Evolutionary conservation across 1,284 basidiomycete species (phyloP), one percentile per base, ranked within the genome.

Genomic region (Microbotryum silenes-acaulis): DNA sequence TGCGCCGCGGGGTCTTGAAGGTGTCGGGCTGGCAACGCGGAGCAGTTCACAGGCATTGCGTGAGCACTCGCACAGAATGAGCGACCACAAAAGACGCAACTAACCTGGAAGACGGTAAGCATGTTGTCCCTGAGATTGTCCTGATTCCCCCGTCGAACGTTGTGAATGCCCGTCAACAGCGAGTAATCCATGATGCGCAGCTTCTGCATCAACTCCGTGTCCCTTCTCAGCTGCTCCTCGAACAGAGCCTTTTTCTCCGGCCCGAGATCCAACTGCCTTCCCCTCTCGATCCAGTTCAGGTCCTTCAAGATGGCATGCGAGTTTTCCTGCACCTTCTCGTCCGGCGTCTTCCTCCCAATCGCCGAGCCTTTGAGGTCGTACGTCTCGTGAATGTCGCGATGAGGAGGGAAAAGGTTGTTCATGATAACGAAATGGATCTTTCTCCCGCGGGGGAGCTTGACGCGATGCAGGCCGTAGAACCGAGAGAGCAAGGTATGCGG

Each of bases 351-450:
- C 31, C 94, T 81, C 0, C 93, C 92, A 3, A 92, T 85, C 0
- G 92, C 91, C 49, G 88, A 91, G 0, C 94, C 94, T 68, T 98
- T 98, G 67, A 98, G 80, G 75, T 98, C 94, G 75, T 89, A 98
- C 42, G 93, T 96, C 79, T 97, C 94, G 77, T 98, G 94, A 53
- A 98, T 83, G 75, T 98, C 96, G 70, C 91, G 85, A 78, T 97
- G 94, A 0, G 94, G 88, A 0, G 94, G 94, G 79, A 98, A 97
- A 51, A 98, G 82, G 75, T 98, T 98, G 81, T 98, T 98, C 93
- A 98, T 97, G 78, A 98, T 96, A 60, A 97, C 91, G 74, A 98
- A 98, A 76, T 98, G 94, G 60, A 98, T 97, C 79, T 98, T 98
- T 57, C 83, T 81, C 0, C 94, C 94, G 25, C 84, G 82, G 0